A percentile compares a stretch with the other conserved stretches of the same genome.
These are phyloP conservation scores for Penicillium macrosclerotiorum DNA, from an alignment of 495 filamentous ascomycete species.

Conservation along the genomic window DNA sequence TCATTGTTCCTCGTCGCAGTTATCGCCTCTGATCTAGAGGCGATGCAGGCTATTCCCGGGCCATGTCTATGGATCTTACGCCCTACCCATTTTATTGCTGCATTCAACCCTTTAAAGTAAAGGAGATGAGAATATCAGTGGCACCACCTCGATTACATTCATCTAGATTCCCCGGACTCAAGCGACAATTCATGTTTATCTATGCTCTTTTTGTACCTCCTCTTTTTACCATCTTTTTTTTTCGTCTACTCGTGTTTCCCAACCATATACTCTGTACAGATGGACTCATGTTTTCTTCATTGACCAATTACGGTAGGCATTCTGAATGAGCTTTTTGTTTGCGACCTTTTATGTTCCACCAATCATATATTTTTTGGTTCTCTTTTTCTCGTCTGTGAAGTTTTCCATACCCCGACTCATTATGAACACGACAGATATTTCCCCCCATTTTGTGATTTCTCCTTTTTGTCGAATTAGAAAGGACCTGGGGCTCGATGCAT, in stretches of 20 bases:
- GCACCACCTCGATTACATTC: slow-evolving; percentile 14
- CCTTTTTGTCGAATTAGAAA: slow-evolving; percentile 8
- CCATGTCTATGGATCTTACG: slow-evolving; percentile 2
- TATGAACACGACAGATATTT: slow-evolving; percentile 15
- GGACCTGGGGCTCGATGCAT: slow-evolving; percentile 12
- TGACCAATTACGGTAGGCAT: slow-evolving; percentile 3
- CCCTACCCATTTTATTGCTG: slow-evolving; percentile 1
- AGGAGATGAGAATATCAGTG: slow-evolving; percentile 5
- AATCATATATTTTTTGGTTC: neutral
- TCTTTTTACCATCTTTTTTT: no score
- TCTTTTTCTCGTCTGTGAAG: neutral
- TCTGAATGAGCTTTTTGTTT: slow-evolving; percentile 9
- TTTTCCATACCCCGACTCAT: slow-evolving; percentile 18
- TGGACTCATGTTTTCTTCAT: slow-evolving; percentile 2
- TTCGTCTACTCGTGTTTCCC: no score
- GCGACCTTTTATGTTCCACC: neutral
- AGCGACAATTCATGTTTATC: slow-evolving; percentile 19
- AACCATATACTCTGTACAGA: slow-evolving; percentile 21
- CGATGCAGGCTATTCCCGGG: neutral
- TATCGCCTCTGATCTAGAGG: neutral
- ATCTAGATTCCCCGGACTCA: slow-evolving; percentile 32
- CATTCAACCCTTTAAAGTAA: no score
- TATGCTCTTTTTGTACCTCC: neutral
- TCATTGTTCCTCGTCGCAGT: neutral
- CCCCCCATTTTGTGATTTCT: slow-evolving; percentile 2